Percentiles rank a stretch among this genome's conserved stretches.
Conservation (phyloP, 805 yeast genomes). For the Naumovozyma castellii region DNA sequence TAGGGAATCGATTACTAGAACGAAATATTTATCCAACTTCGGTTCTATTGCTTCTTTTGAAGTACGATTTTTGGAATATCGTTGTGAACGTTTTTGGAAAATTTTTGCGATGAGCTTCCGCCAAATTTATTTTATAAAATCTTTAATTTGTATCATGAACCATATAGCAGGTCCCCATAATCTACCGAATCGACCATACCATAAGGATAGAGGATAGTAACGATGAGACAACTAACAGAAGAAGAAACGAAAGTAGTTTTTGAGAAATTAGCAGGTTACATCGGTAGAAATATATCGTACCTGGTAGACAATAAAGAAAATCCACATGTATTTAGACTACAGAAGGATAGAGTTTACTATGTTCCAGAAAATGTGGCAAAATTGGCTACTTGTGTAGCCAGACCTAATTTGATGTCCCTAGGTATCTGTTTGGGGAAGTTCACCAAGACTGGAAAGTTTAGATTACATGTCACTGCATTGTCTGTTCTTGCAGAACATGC, state of each 20-base stretch:
- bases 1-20: too few species aligned
- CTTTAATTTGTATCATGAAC: too few species aligned
- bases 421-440: constrained; percentile 94
- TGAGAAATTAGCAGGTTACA: constrained; percentile 90
- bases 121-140: not conserved
- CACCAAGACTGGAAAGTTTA: constrained; percentile 94
- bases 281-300: constrained; percentile 89
- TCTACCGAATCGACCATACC: too few species aligned
- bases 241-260: constrained; percentile 94
- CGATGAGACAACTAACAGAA: constrained; percentile 91
- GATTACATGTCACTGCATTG: constrained; percentile 88
- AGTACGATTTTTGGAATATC: not conserved
- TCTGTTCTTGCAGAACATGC: constrained; percentile 79
- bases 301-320: constrained; percentile 70
- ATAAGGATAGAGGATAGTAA: too few species aligned
- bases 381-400: constrained; percentile 81
- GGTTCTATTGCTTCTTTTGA: too few species aligned
- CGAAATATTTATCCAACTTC: too few species aligned
- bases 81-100: constrained; percentile 5
- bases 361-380: constrained; percentile 75
- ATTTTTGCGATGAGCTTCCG: constrained; percentile 4
- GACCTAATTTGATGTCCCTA: constrained; percentile 82
- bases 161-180: too few species aligned
- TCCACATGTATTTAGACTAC: constrained; percentile 91
- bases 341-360: constrained; percentile 93